Conservation (phyloP, 805 yeast species). For the Clavispora fructus region DNA sequence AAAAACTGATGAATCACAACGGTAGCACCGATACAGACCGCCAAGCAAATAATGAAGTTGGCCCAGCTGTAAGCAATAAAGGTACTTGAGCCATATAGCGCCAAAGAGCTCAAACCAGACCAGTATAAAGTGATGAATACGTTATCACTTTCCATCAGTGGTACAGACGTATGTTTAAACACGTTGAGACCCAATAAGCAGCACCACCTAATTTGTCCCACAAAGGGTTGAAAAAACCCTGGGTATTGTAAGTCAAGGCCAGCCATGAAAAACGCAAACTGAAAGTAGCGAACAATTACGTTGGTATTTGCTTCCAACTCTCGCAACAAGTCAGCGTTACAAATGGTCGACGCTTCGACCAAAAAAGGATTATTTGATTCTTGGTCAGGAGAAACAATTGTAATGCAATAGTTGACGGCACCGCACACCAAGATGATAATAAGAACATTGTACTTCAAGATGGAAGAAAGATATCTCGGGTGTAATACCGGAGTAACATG, state of each 20-base stretch:
- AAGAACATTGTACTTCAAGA: constrained; percentile 36
- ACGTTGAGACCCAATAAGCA: constrained; percentile 40
- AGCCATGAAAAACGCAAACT: constrained; percentile 53
- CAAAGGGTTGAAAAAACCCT: constrained; percentile 54
- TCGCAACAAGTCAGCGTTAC: constrained; percentile 50
- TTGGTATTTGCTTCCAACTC: constrained; percentile 51
- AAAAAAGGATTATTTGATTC: constrained; percentile 53
- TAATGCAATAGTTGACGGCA: constrained; percentile 34
- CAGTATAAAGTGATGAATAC: constrained; percentile 38
- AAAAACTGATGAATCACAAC: constrained; percentile 18
- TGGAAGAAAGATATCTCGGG: constrained; percentile 22
- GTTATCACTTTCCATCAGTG: constrained; percentile 20
- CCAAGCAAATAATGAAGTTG: constrained; percentile 34
- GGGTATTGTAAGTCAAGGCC: constrained; percentile 56
- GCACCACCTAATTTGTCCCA: constrained; percentile 50
- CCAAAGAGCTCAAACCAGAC: constrained; percentile 37
- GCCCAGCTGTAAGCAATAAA: constrained; percentile 34
- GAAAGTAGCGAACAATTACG: constrained; percentile 49
- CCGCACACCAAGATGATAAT: constrained; percentile 37
- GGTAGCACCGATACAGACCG: constrained; percentile 22
- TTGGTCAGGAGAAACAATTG: constrained; percentile 51
- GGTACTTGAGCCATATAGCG: constrained; percentile 23
- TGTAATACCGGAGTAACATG: constrained; percentile 44
- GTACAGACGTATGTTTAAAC: constrained; percentile 6
- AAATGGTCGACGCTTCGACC: constrained; percentile 50